Base-by-base conservation (phyloP, 2,329 filamentous ascomycete species). In the Trichoderma atroviride region DNA sequence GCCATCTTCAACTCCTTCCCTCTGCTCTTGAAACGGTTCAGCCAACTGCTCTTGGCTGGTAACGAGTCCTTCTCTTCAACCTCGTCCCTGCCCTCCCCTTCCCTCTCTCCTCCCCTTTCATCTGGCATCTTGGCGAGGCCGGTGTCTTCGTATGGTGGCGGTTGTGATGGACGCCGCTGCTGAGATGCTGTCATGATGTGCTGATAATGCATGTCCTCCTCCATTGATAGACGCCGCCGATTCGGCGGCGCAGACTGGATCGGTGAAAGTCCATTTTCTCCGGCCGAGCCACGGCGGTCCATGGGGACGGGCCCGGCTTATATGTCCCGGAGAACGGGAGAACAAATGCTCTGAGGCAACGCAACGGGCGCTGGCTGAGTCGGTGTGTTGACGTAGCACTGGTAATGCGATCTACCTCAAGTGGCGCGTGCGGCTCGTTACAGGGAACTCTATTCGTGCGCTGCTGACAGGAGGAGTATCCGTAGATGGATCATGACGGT, bases 131-230 rank as follows among this genome's bases (percentile, higher is more conserved):
- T 55, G 43, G 60, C 47, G 37, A 71, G 59, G 69, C 69, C 65
- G 71, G 68, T 74, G 74, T 69, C 37, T 31, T 81, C 78, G 73
- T 86, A 86, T 19, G 81, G 80, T 56, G 84, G 84, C 69, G 84
- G 84, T 72, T 82, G 81, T 62, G 82, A 82, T 27, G 81, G 82
- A 73, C 82, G 83, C 72, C 79, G 77, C n/a, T 67, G 63, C 33
- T 67, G 63, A 37, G 78, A 75, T 57, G 77, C 79, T 40, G 81
- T 84, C 83, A 87, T 85, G 75, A 86, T 78, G 73, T 82, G 80
- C 68, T 84, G 83, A 74, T 87, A 87, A 74, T 83, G 82, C 74
- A 84, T 78, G 74, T 87, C 84, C 79, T 87, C 84, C 76, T 87
- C 85, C 79, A 86, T 85, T 61, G 85, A 87, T 74, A 85, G 81